Evolutionary conservation across 1,139 yeast species (phyloP).

Genomic region (Yamadazyma membranifaciens): DNA sequence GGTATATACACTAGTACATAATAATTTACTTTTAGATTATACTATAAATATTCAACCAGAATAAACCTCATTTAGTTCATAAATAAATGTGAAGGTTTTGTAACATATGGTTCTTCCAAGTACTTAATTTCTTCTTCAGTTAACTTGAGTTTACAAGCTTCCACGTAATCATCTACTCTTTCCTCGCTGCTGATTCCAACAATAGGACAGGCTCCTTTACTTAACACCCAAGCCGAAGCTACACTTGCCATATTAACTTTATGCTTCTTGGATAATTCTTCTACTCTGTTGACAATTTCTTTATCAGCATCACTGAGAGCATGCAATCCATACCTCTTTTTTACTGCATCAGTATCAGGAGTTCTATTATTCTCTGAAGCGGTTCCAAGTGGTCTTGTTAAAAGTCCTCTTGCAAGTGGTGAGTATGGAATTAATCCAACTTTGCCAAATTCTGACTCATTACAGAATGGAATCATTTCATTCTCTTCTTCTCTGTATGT

Average conservation of each 20-base stretch:
- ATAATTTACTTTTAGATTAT: no score
- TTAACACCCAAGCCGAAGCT: conserved; percentile 55
- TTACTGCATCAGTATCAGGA: background rate
- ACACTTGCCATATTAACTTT: conserved; percentile 51
- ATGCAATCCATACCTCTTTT: background rate
- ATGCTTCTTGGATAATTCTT: conserved; percentile 46
- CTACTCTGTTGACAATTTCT: conserved; percentile 49
- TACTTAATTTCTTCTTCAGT: conserved; percentile 43
- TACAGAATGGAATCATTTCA: conserved; percentile 56
- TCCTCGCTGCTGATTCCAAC: conserved; percentile 51
- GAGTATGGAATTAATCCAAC: conserved; percentile 50
- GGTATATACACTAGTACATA: no score
- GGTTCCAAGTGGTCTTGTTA: conserved; percentile 35
- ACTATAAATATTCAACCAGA: no score
- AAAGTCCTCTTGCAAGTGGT: conserved; percentile 47
- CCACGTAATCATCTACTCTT: conserved; percentile 53
- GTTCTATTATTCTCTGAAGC: background rate
- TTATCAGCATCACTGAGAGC: conserved; percentile 19
- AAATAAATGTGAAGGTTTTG: background rate
- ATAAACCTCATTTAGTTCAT: no score
- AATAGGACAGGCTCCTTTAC: conserved; percentile 52
- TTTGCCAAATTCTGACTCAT: conserved; percentile 28
- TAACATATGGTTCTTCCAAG: conserved; percentile 37
- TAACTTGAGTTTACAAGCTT: conserved; percentile 41
- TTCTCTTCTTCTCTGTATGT: conserved; percentile 59